Evolutionary conservation across 768 basidiomycete species (phyloP).

Genomic region (Leccinum boreale): DNA sequence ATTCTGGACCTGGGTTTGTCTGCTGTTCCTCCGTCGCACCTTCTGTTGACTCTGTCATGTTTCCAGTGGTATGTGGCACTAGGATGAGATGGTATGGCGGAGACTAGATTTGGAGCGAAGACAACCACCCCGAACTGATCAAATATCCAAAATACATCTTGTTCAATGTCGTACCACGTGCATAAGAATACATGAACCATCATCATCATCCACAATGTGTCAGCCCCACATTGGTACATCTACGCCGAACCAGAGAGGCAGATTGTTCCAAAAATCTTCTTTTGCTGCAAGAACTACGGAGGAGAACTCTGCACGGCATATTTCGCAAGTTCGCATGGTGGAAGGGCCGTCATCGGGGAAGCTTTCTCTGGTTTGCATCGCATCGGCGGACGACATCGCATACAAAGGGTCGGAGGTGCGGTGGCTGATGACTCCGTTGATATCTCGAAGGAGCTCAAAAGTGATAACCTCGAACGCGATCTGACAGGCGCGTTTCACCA

Average conservation of each 20-base stretch:
- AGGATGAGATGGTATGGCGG: neutral
- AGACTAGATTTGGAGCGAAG: neutral
- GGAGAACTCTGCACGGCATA: constrained; percentile 60
- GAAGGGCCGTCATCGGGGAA: constrained; percentile 38
- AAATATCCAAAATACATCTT: neutral
- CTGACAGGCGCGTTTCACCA: constrained; percentile 55
- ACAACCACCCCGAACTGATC: too few relatives aligned
- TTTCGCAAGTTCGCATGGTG: constrained; percentile 59
- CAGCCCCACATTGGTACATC: constrained; percentile 41
- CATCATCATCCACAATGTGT: constrained; percentile 1
- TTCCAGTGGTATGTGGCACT: neutral
- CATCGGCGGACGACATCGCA: constrained; percentile 62
- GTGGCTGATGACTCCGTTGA: constrained; percentile 64
- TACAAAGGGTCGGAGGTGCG: constrained; percentile 69
- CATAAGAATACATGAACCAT: constrained; percentile 13
- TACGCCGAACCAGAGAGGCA: constrained; percentile 67
- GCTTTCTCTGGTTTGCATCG: constrained; percentile 61
- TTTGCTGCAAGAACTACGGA: constrained; percentile 56
- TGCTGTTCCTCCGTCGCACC: neutral
- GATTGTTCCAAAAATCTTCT: constrained; percentile 60
- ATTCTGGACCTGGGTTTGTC: neutral
- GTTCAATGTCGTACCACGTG: neutral
- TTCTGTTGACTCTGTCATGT: neutral
- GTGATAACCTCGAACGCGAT: constrained; percentile 71
- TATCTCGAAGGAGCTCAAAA: constrained; percentile 70